Base-by-base conservation (phyloP, 805 yeast species). In the Barnettozyma wickerhamii region DNA sequence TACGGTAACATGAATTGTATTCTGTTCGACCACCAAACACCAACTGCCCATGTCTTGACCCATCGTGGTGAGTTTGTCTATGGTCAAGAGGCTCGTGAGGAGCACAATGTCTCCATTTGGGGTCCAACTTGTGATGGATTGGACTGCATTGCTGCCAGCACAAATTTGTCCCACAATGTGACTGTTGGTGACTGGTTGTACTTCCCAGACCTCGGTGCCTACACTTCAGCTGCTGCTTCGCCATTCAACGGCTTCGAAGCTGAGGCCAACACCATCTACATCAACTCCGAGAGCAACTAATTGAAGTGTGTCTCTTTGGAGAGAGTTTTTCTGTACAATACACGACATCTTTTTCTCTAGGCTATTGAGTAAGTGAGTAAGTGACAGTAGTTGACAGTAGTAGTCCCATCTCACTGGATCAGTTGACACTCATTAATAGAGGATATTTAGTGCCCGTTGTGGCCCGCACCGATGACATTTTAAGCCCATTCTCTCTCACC, bases 41-140 rank as follows among this genome's bases (percentile, higher is more conserved):
- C 95, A 20, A 58, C 62, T 30, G 84, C 95, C 10, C 69, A 67
- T 48, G 84, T 86, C 6, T 69, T 90, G 45, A 69, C 77, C 34
- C 80, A 79, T 47, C 62, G 69, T 30, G 71, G 72, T 32, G 58
- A 68, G 33, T 75, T 71, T 58, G 62, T 63, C 45, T 74, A 71
- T 51, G 54, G 52, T 40, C 24, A 35, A 13, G 38, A 27, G 13
- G 30, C 46, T 6, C 30, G 29, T 33, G 7, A 43, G 30, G 58
- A 61, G 31, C 54, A 61, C 48, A 61, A 60, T 33, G 82, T 75
- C 39, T 85, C 95, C 4, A 73, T 93, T 45, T 91, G 99, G 99
- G 99, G 99, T 6, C 99, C 98, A 33, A 91, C 98, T 15, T 91
- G 99, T 66, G 99, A 91, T 64, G 97, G 97, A 4, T 71, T 91